These are phyloP conservation scores for Hypoxylon sp. DNA, from an alignment of 2,329 filamentous ascomycete species.

Conservation along the genomic window DNA sequence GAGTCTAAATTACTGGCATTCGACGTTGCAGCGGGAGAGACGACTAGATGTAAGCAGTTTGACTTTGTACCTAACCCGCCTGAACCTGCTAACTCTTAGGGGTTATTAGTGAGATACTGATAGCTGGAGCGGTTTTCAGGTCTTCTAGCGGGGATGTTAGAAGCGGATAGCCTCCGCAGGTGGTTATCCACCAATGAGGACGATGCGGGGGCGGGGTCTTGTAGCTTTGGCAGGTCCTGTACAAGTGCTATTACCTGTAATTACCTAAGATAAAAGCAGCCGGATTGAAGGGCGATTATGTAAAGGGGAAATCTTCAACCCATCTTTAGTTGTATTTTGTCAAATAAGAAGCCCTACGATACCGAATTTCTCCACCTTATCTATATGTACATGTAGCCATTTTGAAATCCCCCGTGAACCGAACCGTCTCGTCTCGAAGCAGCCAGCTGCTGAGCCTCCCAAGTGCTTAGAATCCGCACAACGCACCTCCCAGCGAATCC, in stretches of 20 bases:
- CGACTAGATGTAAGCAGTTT: not conserved
- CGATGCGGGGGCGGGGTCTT: not conserved
- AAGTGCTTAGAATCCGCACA: conserved; percentile 18
- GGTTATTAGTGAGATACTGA: not conserved
- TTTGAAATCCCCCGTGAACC: not conserved
- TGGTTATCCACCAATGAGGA: not conserved
- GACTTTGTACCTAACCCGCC: too few species aligned
- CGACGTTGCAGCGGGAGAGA: not conserved
- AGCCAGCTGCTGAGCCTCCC: not conserved
- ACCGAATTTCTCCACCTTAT: too few species aligned
- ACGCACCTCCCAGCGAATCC: conserved; percentile 7
- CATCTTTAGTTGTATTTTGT: not conserved
- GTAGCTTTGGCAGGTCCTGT: not conserved
- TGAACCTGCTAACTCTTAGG: too few species aligned
- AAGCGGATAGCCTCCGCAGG: conserved; percentile 1
- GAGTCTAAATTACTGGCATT: not conserved
- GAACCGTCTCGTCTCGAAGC: not conserved
- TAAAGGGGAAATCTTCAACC: not conserved
- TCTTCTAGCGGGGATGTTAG: not conserved
- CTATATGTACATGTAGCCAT: not conserved
- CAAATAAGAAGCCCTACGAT: too few species aligned
- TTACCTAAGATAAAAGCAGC: not conserved
- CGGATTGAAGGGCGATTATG: not conserved
- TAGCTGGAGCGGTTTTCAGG: not conserved
- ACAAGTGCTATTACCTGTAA: not conserved